A percentile compares a stretch with the other conserved stretches of the same genome.
These are phyloP conservation scores for Hypoxylon sp. DNA, from an alignment of 2,329 filamentous ascomycete species.

Conservation along the genomic window DNA sequence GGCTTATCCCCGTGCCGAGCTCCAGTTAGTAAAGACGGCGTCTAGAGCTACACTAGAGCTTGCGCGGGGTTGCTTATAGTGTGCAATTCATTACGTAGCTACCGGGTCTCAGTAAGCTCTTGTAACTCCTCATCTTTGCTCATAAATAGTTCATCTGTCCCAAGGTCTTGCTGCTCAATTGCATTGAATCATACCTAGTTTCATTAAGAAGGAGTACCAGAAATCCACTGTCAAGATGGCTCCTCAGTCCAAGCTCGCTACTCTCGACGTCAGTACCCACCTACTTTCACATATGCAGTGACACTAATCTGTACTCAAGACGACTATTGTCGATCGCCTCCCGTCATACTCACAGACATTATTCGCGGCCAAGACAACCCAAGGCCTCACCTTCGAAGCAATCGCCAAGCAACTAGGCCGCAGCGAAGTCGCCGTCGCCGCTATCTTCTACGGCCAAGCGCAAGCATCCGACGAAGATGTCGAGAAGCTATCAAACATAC, in stretches of 20 bases:
- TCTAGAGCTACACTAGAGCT: slow-evolving; percentile 24
- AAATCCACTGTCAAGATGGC: slow-evolving; percentile 42
- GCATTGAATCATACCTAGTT: background rate
- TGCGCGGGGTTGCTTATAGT: slow-evolving; percentile 32
- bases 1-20: slow-evolving; percentile 50
- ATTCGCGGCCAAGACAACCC: slow-evolving; percentile 83
- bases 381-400: slow-evolving; percentile 81
- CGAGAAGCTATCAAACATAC: slow-evolving; percentile 73
- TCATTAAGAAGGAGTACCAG: slow-evolving; percentile 1
- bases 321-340: slow-evolving; percentile 75
- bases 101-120: slow-evolving; percentile 7
- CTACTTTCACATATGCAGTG: background rate
- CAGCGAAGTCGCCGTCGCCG: slow-evolving; percentile 86
- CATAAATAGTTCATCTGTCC: slow-evolving; percentile 20
- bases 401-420: slow-evolving; percentile 81
- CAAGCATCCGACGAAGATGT: slow-evolving; percentile 77
- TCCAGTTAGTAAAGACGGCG: slow-evolving; percentile 34
- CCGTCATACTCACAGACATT: slow-evolving; percentile 79
- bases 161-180: background rate
- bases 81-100: slow-evolving; percentile 32
- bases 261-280: slow-evolving; percentile 48
- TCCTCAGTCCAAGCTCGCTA: slow-evolving; percentile 46
- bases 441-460: slow-evolving; percentile 91
- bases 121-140: slow-evolving; percentile 18
- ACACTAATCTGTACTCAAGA: slow-evolving; percentile 57